phyloP scores from a whole-genome alignment of 768 basidiomycete species.

The Russula virescens region DNA sequence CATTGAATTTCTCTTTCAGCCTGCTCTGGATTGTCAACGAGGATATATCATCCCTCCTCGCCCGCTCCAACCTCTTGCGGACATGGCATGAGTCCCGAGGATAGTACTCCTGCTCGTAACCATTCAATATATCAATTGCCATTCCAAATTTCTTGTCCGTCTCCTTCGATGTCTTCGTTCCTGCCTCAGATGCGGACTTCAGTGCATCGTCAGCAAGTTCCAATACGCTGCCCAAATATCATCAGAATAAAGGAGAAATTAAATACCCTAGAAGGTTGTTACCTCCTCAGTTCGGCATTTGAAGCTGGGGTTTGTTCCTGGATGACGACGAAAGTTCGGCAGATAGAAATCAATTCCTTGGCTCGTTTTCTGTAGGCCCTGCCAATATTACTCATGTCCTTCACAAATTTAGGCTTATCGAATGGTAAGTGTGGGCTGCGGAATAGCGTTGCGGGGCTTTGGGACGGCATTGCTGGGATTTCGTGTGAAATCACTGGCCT shows the following conservation, averaged over 20 bases:
- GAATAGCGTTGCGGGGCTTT: too few species aligned
- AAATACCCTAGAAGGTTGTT: too few species aligned
- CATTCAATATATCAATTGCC: neutral
- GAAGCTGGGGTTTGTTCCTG: neutral
- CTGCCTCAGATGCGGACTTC: neutral
- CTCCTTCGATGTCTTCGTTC: neutral
- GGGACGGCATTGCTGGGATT: too few species aligned
- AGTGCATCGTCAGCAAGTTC: slow-evolving; percentile 1
- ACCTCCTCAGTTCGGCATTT: neutral
- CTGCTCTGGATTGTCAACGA: neutral
- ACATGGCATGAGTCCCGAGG: too few species aligned
- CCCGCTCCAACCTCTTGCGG: neutral
- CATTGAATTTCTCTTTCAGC: neutral
- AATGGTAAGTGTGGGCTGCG: too few species aligned
- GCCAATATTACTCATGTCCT: slow-evolving; percentile 10
- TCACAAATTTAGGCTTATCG: slow-evolving; percentile 4
- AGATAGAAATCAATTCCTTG: slow-evolving; percentile 4
- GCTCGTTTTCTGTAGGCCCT: slow-evolving; percentile 8
- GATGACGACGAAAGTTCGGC: slow-evolving; percentile 3
- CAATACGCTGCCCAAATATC: neutral
- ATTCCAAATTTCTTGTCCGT: neutral
- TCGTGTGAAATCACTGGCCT: too few species aligned
- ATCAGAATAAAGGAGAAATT: neutral
- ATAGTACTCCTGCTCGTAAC: neutral
- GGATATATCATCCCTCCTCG: neutral